Evolutionary conservation across 768 basidiomycete genomes (phyloP).

Genomic region (Daedalea quercina): DNA sequence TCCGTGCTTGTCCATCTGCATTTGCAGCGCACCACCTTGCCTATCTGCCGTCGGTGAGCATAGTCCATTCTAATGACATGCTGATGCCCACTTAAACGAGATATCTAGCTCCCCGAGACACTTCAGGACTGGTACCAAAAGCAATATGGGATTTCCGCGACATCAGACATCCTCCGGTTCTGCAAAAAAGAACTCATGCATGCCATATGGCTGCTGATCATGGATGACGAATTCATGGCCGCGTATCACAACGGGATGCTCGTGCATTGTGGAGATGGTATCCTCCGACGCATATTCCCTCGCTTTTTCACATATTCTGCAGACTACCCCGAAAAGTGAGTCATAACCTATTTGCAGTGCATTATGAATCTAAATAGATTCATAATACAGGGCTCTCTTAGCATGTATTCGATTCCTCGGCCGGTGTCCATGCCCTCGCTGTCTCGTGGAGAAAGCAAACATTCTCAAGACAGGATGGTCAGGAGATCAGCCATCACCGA

Average conservation of each 20-base stretch:
- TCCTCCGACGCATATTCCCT: constrained; percentile 19
- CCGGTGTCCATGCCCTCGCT: constrained; percentile 32
- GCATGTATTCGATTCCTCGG: constrained; percentile 33
- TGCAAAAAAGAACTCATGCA: constrained; percentile 27
- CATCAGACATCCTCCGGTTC: constrained; percentile 20
- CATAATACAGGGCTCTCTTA: constrained; percentile 26
- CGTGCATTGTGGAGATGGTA: constrained; percentile 19
- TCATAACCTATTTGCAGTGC: neutral
- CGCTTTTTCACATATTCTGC: constrained; percentile 25
- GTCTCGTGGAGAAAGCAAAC: constrained; percentile 23
- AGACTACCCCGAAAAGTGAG: constrained; percentile 34
- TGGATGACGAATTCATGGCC: constrained; percentile 18
- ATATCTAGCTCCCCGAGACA: constrained; percentile 30
- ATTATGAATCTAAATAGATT: neutral
- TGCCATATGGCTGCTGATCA: constrained; percentile 18
- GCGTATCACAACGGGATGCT: constrained; percentile 23
- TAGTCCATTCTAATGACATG: too few species aligned
- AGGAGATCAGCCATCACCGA: neutral
- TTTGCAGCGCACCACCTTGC: constrained; percentile 13
- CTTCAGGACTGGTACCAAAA: constrained; percentile 24
- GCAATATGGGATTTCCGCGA: constrained; percentile 5
- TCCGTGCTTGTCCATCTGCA: constrained; percentile 17
- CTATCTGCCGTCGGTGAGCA: constrained; percentile 35
- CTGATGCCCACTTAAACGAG: neutral
- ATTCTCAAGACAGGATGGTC: constrained; percentile 24